Evolutionary conservation across 805 yeast species (phyloP), one percentile per base, ranked within the genome.

Genomic region (Spathaspora sp.): DNA sequence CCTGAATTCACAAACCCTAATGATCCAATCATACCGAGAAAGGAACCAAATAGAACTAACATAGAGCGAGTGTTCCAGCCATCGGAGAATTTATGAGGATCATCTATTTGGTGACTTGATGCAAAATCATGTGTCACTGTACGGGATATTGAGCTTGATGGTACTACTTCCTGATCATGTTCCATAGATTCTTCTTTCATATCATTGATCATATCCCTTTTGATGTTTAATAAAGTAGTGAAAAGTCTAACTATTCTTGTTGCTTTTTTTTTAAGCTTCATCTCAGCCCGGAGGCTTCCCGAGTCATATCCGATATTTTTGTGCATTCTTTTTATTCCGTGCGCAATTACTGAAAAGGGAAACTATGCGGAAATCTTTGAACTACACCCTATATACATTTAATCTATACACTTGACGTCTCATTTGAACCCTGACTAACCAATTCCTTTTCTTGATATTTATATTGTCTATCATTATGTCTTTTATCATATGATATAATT

Each of bases 1-100:
- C 54, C 52, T 3, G 68, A 56, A 47, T 66, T 66, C 35, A 63
- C 55, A 52, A 66, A 65, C 10, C 67, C 60, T 23, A 66, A 50
- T 4, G 59, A 54, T 0, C 65, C 65, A 1, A 62, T 60, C 52
- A 65, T 52, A 5, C 70, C 71, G 35, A 57, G 52, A 31, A 65
- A 65, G 9, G 66, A 60, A 3, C 69, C 71, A 2, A 57, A 19
- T 11, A 65, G 49, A 3, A 28, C 28, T 5, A 49, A 12, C 32
- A 49, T 38, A 12, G 52, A 44, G 17, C 18, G 26, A 10, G n/a
- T 26, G 19, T 28, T 14, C 3, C 68, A 68, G 10, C 70, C 68
- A 45, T 65, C 68, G 2, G 71, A 68, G 42, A 66, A 66, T 35
- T 50, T 48, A 23, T 49, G 53, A 7, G 68, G 61, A 43, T 64